Evolutionary conservation across 495 filamentous ascomycete species (phyloP), one percentile per base, ranked within the genome.

Genomic region (Penicillium robsamsonii): DNA sequence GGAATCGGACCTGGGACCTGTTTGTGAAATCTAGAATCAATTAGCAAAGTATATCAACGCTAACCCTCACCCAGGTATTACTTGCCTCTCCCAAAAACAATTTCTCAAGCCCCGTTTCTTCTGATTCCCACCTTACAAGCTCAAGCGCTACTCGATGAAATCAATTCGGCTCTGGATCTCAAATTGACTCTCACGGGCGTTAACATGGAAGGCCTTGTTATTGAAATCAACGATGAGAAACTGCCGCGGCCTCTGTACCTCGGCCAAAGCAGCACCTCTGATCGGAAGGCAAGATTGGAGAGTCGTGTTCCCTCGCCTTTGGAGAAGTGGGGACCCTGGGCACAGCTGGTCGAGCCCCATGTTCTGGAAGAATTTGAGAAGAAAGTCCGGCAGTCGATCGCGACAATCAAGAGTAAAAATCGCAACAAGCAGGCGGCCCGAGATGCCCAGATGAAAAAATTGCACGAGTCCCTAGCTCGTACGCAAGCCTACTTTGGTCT

Each of bases 1-100:
- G 84, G 59, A 60, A 79, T 3, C 76, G 82, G 3, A 55, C 70
- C 37, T 96, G 90, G 91, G 86, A 91, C 55, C 58, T 94, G 90
- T 95, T 75, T 81, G 86, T 82, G 6, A 11, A 38, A 17, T 20
- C n/a, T 40, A 25, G 35, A 15, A 15, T 38, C 30, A 49, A 46
- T 25, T 25, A 55, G 11, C 18, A 11, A 45, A 43, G 22, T 24
- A n/a, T 10, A 17, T 27, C 29, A 7, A 4, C 29, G 22, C 41
- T 53, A 43, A 53, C 5, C 0, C 38, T 27, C 24, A 38, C 17
- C 13, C 15, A 92, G 90, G 40, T 91, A 87, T 71, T 91, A 87
- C 61, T 68, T 91, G 43, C 74, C 82, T 55, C 73, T 83, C 22
- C 82, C 84, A 0, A 45, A 58, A 13, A 61, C 70, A 6, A 50